These are phyloP conservation scores for Lepraria neglecta DNA, from an alignment of 495 filamentous ascomycete genomes.

Conservation along the genomic window DNA sequence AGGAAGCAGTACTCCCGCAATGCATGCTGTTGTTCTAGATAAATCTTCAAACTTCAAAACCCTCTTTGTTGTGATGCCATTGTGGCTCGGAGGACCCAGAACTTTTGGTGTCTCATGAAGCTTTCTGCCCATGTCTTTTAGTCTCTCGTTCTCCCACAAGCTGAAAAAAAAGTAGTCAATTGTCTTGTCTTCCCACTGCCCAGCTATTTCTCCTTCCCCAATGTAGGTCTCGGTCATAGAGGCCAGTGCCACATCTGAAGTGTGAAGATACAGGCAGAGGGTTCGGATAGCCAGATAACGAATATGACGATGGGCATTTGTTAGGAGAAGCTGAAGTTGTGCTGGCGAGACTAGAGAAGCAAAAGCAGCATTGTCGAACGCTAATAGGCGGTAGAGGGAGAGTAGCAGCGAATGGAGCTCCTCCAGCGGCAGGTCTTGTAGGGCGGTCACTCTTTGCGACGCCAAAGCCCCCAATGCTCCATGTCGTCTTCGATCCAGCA, in stretches of 20 bases:
- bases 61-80: constrained; percentile 29
- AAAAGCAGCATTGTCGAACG: constrained; percentile 62
- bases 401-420: constrained; percentile 48
- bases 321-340: constrained; percentile 60
- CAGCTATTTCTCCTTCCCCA: constrained; percentile 53
- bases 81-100: constrained; percentile 23
- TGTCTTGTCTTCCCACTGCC: constrained; percentile 64
- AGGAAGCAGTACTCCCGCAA: constrained; percentile 63
- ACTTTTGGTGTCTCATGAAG: constrained; percentile 36
- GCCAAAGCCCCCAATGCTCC: constrained; percentile 22
- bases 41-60: constrained; percentile 38
- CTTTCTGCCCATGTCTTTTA: constrained; percentile 36
- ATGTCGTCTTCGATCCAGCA: constrained; percentile 12
- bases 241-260: constrained; percentile 71
- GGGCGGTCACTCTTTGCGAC: constrained; percentile 38
- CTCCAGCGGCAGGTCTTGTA: constrained; percentile 36
- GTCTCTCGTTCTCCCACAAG: constrained; percentile 65
- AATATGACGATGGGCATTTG: constrained; percentile 52
- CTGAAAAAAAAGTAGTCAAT: constrained; percentile 83
- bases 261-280: constrained; percentile 69
- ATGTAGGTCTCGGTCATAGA: constrained; percentile 61
- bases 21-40: constrained; percentile 45
- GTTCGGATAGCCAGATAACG: constrained; percentile 76
- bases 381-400: constrained; percentile 68
- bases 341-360: constrained; percentile 54